Conservation (phyloP, 2,329 filamentous ascomycete species). For the Paecilomyces sp. region DNA sequence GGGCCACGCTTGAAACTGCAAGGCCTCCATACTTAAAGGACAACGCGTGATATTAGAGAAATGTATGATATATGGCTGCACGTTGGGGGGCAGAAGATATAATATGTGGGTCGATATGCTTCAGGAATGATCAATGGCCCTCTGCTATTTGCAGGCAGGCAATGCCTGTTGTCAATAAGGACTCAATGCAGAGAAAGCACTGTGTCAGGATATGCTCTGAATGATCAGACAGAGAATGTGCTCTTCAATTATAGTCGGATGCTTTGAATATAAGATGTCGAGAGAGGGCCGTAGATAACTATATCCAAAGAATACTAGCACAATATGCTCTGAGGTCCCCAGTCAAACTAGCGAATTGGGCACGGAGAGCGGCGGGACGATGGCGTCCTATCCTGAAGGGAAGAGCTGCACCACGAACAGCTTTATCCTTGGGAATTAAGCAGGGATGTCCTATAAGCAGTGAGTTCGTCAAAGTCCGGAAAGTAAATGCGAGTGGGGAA, state of each 20-base stretch:
- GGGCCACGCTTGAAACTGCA: slow-evolving; percentile 21
- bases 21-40: slow-evolving; percentile 18
- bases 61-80: not conserved
- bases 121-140: not conserved
- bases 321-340: not conserved
- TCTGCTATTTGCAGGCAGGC: not conserved
- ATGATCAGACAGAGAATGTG: not conserved
- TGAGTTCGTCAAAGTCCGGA: slow-evolving; percentile 6
- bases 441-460: slow-evolving; percentile 1
- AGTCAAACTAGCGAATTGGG: not conserved
- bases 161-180: not conserved
- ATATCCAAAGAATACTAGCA: not conserved
- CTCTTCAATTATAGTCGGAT: not conserved
- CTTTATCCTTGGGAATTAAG: slow-evolving; percentile 2
- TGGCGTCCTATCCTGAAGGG: not conserved
- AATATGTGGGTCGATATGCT: not conserved
- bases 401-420: not conserved
- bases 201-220: not conserved
- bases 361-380: not conserved
- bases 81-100: not conserved
- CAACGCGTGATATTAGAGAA: not conserved
- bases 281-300: not conserved
- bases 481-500: slow-evolving; percentile 9
- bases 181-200: not conserved
- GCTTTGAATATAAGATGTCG: not conserved